Evolutionary conservation across 2,329 filamentous ascomycete species (phyloP).

Genomic region (Calonectria hawksworthii): DNA sequence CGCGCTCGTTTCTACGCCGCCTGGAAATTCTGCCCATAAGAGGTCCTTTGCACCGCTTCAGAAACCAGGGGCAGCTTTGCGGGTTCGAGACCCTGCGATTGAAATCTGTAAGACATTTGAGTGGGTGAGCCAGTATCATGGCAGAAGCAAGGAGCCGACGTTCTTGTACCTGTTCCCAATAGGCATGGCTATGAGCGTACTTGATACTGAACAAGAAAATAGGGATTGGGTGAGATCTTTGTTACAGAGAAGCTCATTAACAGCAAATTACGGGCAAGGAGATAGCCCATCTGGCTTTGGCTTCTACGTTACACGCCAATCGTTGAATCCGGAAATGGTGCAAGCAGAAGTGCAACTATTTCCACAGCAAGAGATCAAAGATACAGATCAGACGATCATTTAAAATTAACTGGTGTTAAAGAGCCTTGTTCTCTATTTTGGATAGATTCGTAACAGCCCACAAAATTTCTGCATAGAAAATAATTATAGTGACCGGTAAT

Average conservation of each 20-base stretch:
- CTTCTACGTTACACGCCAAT: slow-evolving; percentile 24
- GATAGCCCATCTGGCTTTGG: slow-evolving; percentile 29
- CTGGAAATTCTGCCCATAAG: not conserved
- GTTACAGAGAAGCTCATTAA: slow-evolving; percentile 17
- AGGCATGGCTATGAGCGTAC: slow-evolving; percentile 30
- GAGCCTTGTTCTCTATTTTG: not conserved
- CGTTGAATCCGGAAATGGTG: slow-evolving; percentile 20
- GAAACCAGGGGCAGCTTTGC: slow-evolving; percentile 14
- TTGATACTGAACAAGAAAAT: slow-evolving; percentile 6
- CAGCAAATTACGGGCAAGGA: slow-evolving; percentile 27
- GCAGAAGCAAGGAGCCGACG: slow-evolving; percentile 18
- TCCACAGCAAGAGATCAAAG: not conserved
- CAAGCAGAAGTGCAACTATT: slow-evolving; percentile 23
- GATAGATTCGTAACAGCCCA: no score
- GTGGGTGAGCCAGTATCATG: slow-evolving; percentile 29
- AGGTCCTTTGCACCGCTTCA: slow-evolving; percentile 23
- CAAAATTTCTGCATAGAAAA: no score
- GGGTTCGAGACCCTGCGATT: slow-evolving; percentile 27
- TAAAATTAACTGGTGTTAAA: not conserved
- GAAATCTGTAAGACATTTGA: slow-evolving; percentile 28
- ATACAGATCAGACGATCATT: not conserved
- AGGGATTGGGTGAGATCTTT: slow-evolving; percentile 9
- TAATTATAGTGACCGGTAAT: no score
- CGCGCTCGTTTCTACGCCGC: not conserved
- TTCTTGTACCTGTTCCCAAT: slow-evolving; percentile 31